Evolutionary conservation across 768 basidiomycete species (phyloP).

Genomic region (Suillus clintonianus): DNA sequence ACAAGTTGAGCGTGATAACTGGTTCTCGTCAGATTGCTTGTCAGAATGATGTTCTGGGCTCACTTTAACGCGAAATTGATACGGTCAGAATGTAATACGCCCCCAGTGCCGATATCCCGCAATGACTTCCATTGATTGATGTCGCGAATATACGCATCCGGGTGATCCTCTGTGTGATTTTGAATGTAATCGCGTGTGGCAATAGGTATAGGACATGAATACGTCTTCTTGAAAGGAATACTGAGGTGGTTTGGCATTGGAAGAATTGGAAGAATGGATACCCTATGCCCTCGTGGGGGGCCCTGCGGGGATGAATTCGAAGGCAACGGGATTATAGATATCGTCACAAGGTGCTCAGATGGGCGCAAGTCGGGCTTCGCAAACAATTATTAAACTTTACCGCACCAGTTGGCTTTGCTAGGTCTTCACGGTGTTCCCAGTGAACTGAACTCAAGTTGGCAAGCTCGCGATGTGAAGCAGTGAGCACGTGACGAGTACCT

Average conservation of each 20-base stretch:
- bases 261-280: not conserved
- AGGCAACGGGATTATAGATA: not conserved
- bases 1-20: constrained; percentile 93
- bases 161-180: constrained; percentile 70
- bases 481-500: not conserved
- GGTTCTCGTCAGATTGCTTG: constrained; percentile 8
- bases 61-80: constrained; percentile 59
- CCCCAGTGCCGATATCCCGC: constrained; percentile 53
- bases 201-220: constrained; percentile 52
- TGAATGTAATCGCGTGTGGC: constrained; percentile 67
- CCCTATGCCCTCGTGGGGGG: not conserved
- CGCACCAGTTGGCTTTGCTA: too few relatives aligned
- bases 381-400: not conserved
- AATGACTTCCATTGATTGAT: constrained; percentile 69
- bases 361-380: not conserved
- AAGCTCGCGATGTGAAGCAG: not conserved
- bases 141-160: constrained; percentile 83
- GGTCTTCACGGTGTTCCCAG: too few relatives aligned
- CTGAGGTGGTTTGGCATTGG: constrained; percentile 79
- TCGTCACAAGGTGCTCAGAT: too few relatives aligned
- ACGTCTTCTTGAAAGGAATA: constrained; percentile 76
- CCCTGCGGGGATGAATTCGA: not conserved
- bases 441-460: too few relatives aligned
- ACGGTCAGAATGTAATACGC: constrained; percentile 56
- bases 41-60: constrained; percentile 26